These are phyloP conservation scores for Sphaerobolus stellatus DNA, from an alignment of 1,284 basidiomycete species.

Conservation along the genomic window DNA sequence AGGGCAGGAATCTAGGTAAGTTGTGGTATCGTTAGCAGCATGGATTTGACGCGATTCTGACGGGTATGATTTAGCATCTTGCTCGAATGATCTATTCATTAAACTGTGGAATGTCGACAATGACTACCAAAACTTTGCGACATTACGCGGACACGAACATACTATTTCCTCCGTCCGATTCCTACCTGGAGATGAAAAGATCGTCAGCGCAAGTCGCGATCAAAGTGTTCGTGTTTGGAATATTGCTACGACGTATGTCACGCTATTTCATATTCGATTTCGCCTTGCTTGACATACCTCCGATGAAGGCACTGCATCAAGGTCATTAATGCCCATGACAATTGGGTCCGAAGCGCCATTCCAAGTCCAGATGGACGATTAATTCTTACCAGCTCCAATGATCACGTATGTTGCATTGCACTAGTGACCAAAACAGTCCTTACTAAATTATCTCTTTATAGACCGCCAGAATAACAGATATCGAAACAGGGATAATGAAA, in stretches of 20 bases:
- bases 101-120: constrained; percentile 90
- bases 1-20: constrained; percentile 78
- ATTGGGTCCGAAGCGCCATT: constrained; percentile 69
- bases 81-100: constrained; percentile 86
- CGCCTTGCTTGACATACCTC: not conserved
- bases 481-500: constrained; percentile 74
- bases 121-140: constrained; percentile 87
- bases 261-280: constrained; percentile 8
- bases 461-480: constrained; percentile 84
- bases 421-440: not conserved
- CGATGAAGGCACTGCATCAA: constrained; percentile 53
- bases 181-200: constrained; percentile 77
- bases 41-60: constrained; percentile 7
- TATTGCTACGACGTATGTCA: constrained; percentile 72
- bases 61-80: constrained; percentile 59
- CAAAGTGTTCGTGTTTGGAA: constrained; percentile 86
- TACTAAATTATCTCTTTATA: constrained; percentile 31
- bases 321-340: constrained; percentile 59
- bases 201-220: constrained; percentile 86
- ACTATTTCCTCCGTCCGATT: constrained; percentile 84
- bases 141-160: constrained; percentile 88
- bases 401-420: constrained; percentile 51
- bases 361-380: constrained; percentile 63
- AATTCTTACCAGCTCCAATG: constrained; percentile 65
- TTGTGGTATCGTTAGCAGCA: too few relatives aligned